phyloP scores from a whole-genome alignment of 371 early-diverging fungal species.

The Chytridiales sp. region DNA sequence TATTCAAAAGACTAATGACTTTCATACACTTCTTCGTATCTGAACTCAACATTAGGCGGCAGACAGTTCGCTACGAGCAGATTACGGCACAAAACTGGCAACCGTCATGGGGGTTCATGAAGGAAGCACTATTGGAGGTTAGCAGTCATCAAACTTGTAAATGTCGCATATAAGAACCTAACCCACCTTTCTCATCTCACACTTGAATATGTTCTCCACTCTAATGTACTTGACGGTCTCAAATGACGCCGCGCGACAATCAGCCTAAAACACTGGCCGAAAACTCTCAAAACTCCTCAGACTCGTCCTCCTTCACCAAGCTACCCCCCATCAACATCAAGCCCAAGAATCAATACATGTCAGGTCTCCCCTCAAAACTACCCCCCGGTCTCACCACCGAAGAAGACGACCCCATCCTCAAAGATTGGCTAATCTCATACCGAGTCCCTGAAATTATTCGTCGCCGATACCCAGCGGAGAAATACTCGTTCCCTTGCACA shows the following conservation, averaged over 20 bases:
- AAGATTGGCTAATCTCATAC: constrained; percentile 41
- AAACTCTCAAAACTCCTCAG: background rate
- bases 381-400: constrained; percentile 38
- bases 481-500: constrained; percentile 46
- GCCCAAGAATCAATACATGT: constrained; percentile 3
- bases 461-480: constrained; percentile 38
- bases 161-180: background rate
- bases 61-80: constrained; percentile 45
- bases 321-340: constrained; percentile 11
- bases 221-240: background rate
- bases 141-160: background rate
- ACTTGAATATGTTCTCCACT: background rate
- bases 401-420: constrained; percentile 28
- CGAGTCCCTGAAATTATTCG: constrained; percentile 38
- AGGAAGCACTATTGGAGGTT: constrained; percentile 35
- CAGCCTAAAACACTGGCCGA: background rate
- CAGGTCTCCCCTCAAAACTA: constrained; percentile 49
- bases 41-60: too few species aligned
- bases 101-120: constrained; percentile 47
- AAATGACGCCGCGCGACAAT: constrained; percentile 3
- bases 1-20: background rate
- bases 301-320: constrained; percentile 13
- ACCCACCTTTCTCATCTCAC: background rate
- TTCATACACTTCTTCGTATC: background rate
- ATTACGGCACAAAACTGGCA: constrained; percentile 49